Evolutionary conservation across 352 stramenopile genomes (phyloP), one percentile per base, ranked within the genome.

Genomic region (Globisporangium rhizosaccharum): DNA sequence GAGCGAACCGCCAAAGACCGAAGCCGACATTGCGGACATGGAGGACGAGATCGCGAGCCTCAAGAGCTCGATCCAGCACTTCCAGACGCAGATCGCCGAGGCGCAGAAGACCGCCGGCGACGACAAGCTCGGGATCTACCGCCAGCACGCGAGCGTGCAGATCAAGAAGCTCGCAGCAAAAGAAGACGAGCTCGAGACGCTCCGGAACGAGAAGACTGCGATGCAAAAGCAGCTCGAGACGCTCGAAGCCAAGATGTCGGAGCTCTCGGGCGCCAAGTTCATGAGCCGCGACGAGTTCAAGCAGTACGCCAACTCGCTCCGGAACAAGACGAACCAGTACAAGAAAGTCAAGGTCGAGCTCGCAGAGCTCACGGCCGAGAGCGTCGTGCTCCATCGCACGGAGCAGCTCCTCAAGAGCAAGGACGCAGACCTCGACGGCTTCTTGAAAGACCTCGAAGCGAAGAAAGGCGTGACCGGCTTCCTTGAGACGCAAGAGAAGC

Each of bases 311-410:
- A 88, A 81, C 48, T 79, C 81, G 25, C 67, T 98, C 51, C 79
- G 91, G 48, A 94, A 96, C 61, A 97, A 97, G 63, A 96, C 84
- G 6, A 88, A 95, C 62, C 78, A 93, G 48, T 97, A 97, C 75
- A 96, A 97, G 64, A 86, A 87, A 51, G 70, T 91, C 15, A 97
- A 97, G 71, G 75, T 66, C 9, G 86, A 98, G 68, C 73, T 98
- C 30, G 73, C 72, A 1, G 76, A 83, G 51, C 70, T 98, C 41
- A 81, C 88, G 56, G 77, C 88, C 15, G 91, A 97, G 65, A 90
- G 76, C 51, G 86, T 98, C 6, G 88, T 97, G 42, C 72, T 98
- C 8, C 79, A 95, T 62, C 82, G 90, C 30, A 97, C 90, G 10
- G 92, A 98, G 73, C 81, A 97, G 61, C 65, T 97, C 11, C 70